phyloP scores from a whole-genome alignment of 1,284 basidiomycete species.

The Grifola frondosa region DNA sequence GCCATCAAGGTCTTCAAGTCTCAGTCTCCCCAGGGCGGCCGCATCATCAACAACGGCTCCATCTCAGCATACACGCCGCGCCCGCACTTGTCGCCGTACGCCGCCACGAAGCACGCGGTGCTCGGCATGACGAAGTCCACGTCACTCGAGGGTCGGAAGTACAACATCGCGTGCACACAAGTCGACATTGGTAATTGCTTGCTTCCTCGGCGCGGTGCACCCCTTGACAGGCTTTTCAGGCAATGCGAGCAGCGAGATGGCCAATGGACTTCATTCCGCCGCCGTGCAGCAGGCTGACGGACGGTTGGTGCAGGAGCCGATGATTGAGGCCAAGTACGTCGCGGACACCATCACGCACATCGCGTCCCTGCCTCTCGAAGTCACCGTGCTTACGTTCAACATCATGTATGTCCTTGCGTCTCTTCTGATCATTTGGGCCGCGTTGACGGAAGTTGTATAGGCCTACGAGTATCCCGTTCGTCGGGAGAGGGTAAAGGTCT shows the following conservation, averaged over 20 bases:
- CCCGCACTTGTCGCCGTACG: conserved; percentile 67
- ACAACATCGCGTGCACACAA: conserved; percentile 75
- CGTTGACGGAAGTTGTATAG: conserved; percentile 10
- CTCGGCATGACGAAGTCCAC: conserved; percentile 73
- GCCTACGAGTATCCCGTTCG: conserved; percentile 29
- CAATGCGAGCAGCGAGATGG: conserved; percentile 67
- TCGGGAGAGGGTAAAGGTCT: conserved; percentile 23
- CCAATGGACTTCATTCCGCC: conserved; percentile 37
- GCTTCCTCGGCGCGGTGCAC: neutral
- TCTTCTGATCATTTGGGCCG: neutral
- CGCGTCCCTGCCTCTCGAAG: conserved; percentile 63
- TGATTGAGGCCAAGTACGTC: conserved; percentile 70
- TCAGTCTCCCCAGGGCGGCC: conserved; percentile 70
- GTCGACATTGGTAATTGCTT: conserved; percentile 68
- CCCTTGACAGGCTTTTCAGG: conserved; percentile 37
- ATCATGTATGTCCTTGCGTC: conserved; percentile 61
- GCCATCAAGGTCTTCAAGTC: conserved; percentile 74
- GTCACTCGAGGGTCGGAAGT: conserved; percentile 72
- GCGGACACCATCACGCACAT: conserved; percentile 71
- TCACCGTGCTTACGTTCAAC: conserved; percentile 69
- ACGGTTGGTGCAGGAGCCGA: conserved; percentile 54
- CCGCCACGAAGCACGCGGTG: conserved; percentile 78
- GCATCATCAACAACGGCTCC: conserved; percentile 85
- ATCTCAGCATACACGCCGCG: conserved; percentile 75
- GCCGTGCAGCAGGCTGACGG: conserved; percentile 70